Conservation (phyloP, 441 rosid genomes). For the Rhodomyrtus psidioides region DNA sequence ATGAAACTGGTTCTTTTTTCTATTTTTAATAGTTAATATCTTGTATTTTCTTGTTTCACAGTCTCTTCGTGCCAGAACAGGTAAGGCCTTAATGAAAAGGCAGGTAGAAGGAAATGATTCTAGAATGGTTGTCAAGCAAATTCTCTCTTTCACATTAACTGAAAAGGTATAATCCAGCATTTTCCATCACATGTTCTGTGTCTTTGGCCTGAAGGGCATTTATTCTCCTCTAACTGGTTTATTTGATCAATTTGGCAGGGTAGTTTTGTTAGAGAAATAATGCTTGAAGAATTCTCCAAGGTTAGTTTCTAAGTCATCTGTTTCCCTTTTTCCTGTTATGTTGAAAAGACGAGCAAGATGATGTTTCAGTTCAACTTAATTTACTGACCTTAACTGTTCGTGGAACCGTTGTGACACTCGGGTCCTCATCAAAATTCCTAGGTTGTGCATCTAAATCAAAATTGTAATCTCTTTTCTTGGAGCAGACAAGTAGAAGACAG, state of each 20-base stretch:
- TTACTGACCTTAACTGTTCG: not conserved
- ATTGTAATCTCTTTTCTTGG: not conserved
- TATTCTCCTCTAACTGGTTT: not conserved
- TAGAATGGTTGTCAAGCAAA: conserved; percentile 51
- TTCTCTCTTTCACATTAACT: conserved; percentile 78
- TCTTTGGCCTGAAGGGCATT: not conserved
- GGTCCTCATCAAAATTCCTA: not conserved
- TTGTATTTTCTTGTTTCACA: conserved; percentile 19
- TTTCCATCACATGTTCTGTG: not conserved
- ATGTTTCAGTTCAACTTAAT: not conserved
- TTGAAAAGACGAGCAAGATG: not conserved
- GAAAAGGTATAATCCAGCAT: conserved; percentile 45
- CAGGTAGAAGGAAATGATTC: conserved; percentile 42
- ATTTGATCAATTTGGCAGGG: conserved; percentile 45
- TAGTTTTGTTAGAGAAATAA: conserved; percentile 77
- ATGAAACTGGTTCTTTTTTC: not conserved
- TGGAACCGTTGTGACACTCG: not conserved
- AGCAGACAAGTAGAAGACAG: not conserved
- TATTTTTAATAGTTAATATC: not conserved
- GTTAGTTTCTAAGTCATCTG: conserved; percentile 22
- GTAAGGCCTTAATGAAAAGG: conserved; percentile 44
- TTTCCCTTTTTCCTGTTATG: not conserved
- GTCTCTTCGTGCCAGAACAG: conserved; percentile 82
- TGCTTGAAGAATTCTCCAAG: conserved; percentile 85
- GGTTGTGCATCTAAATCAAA: not conserved